These are phyloP conservation scores for Jatropha multifida DNA, from an alignment of 441 rosid genomes.

Conservation along the genomic window DNA sequence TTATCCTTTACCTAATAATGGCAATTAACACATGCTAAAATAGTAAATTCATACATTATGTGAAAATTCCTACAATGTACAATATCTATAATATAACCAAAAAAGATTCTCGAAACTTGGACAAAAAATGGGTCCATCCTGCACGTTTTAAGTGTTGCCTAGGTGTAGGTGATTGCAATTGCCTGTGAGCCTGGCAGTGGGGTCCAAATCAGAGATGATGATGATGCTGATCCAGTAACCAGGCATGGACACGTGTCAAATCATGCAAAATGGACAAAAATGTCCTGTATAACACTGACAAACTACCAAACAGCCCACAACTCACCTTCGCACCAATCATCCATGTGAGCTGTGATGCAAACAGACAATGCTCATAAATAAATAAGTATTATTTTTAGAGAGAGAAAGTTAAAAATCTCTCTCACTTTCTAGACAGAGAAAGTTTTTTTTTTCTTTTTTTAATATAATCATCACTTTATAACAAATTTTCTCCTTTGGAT, in stretches of 20 bases:
- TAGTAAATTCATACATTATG: no score
- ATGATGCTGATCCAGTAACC: background rate
- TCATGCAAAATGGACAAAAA: background rate
- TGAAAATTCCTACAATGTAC: no score
- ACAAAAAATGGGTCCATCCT: background rate
- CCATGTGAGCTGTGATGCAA: slow-evolving; percentile 15
- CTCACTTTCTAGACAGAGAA: background rate
- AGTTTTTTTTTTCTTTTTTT: background rate
- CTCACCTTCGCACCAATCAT: background rate
- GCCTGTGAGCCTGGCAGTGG: slow-evolving; percentile 3
- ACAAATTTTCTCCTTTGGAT: background rate
- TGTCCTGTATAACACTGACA: background rate
- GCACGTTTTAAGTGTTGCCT: background rate
- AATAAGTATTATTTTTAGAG: background rate
- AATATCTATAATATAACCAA: no score
- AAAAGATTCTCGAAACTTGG: background rate
- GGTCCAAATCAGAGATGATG: background rate
- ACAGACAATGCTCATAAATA: background rate
- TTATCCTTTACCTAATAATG: no score
- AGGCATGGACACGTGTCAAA: slow-evolving; percentile 20
- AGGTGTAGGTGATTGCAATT: background rate
- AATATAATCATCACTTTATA: background rate
- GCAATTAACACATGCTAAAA: no score
- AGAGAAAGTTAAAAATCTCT: background rate
- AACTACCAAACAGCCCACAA: background rate